Evolutionary conservation across 768 basidiomycete species (phyloP), one percentile per base, ranked within the genome.

Genomic region (Boletus tomentosulus): DNA sequence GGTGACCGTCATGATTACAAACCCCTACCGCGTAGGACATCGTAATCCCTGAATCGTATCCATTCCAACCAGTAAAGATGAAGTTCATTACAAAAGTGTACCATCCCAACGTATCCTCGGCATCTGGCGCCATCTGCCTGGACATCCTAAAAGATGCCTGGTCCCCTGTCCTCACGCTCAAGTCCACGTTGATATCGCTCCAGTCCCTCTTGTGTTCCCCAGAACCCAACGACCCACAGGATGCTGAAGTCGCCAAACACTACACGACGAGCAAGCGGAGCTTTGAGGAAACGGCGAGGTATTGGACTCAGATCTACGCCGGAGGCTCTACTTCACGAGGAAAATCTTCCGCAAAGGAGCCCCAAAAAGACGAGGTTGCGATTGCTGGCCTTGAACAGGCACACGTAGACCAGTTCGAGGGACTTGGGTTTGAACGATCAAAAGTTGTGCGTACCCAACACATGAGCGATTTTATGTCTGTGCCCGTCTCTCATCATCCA

Each of bases 231-330:
- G 96, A 98, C 66, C 96, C 95, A 0, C 95, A 98, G 73, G 96
- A 98, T 66, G 96, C 95, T 0, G 94, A 98, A 73, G 95, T 98
- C 11, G 95, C 95, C 12, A 98, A 97, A 69, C 96, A 97, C 66
- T 98, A 90, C 63, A 88, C 90, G 70, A 92, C 93, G 12, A 90
- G 87, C 68, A 87, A 87, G 67, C 73, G 75, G 25, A 86, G 87
- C 62, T 98, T 98, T 60, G 90, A 95, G 54, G 89, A 89, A 37
- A 98, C 95, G 4, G 95, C 95, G 53, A 78, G 82, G 38, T 94
- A 95, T 69, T 98, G 95, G 95, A 91, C 94, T 1, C 85, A 90
- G 63, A 84, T 87, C 28, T 97, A 97, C 67, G 95, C 95, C 3
- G 89, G 86, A 43, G 90, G 85, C 1, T 83, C 87, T 4, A 75